These are phyloP conservation scores for Verticillium nonalfalfae DNA, from an alignment of 2,329 filamentous ascomycete species.

Conservation along the genomic window DNA sequence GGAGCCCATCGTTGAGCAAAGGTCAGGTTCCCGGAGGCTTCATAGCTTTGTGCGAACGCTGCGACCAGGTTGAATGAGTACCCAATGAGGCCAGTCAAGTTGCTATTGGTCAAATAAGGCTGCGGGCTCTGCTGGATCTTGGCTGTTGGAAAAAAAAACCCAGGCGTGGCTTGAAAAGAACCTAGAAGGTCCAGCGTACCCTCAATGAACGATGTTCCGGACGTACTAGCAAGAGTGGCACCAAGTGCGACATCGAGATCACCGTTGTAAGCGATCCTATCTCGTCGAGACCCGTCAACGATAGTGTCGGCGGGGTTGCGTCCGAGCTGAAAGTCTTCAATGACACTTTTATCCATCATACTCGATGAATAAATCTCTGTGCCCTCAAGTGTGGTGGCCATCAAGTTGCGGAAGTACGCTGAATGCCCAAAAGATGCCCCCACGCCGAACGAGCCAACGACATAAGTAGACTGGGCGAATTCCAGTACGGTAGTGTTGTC, in stretches of 20 bases:
- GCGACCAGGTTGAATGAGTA: conserved; percentile 27
- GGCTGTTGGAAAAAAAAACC: conserved; percentile 23
- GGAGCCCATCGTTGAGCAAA: conserved; percentile 21
- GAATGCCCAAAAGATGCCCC: conserved; percentile 22
- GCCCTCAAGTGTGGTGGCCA: conserved; percentile 3
- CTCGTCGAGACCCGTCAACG: conserved; percentile 27
- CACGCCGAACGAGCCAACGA: conserved; percentile 22
- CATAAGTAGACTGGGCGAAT: conserved; percentile 17
- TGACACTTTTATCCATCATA: conserved; percentile 17
- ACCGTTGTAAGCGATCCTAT: conserved; percentile 23
- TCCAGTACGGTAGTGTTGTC: conserved; percentile 13
- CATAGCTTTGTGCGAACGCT: conserved; percentile 19
- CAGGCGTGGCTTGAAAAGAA: conserved; percentile 18
- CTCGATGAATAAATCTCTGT: conserved; percentile 15
- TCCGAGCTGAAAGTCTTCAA: conserved; percentile 26
- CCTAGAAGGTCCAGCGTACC: conserved; percentile 15
- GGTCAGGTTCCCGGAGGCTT: conserved; percentile 17
- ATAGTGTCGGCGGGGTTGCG: conserved; percentile 22
- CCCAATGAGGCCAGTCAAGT: conserved; percentile 23
- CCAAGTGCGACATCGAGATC: conserved; percentile 21
- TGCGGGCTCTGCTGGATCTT: conserved; percentile 23
- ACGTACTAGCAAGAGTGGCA: conserved; percentile 19
- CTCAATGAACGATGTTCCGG: conserved; percentile 16
- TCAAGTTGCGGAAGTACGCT: conserved; percentile 17
- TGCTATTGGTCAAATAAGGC: conserved; percentile 11